phyloP scores from a whole-genome alignment of 305 asterid genomes.

The Solanum hybrid region DNA sequence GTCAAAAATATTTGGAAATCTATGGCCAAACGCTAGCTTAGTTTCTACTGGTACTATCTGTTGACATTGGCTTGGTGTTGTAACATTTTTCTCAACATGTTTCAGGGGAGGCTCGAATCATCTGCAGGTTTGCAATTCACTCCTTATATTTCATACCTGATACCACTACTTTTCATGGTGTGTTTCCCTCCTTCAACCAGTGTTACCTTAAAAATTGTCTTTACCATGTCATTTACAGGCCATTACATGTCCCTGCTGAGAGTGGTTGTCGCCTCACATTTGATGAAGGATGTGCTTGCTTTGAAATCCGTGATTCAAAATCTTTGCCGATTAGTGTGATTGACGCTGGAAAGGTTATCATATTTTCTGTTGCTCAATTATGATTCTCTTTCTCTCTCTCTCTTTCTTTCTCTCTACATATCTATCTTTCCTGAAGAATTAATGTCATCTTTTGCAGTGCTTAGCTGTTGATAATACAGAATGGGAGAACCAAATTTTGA shows the following conservation, averaged over 20 bases:
- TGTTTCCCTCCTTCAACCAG: not conserved
- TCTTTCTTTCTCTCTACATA: not conserved
- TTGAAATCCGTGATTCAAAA: slow-evolving; percentile 34
- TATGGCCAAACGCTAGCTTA: no score
- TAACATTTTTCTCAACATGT: slow-evolving; percentile 8
- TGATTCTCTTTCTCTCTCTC: not conserved
- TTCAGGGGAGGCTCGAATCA: slow-evolving; percentile 57
- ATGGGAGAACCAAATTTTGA: slow-evolving; percentile 39
- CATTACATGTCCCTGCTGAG: slow-evolving; percentile 35
- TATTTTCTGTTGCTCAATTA: not conserved
- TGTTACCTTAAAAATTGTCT: not conserved
- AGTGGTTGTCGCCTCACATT: slow-evolving; percentile 39
- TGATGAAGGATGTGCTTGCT: slow-evolving; percentile 12
- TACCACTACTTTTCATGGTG: not conserved
- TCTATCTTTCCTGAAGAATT: not conserved
- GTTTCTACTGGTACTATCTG: not conserved
- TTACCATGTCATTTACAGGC: slow-evolving; percentile 30
- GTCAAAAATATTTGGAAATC: no score
- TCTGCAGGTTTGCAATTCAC: slow-evolving; percentile 50
- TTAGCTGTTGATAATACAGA: slow-evolving; percentile 26
- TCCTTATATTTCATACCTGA: not conserved
- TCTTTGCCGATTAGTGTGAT: slow-evolving; percentile 52
- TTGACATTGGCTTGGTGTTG: not conserved
- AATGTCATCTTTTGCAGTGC: slow-evolving; percentile 36
- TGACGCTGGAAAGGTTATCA: slow-evolving; percentile 45